Base-by-base conservation (phyloP, 2,329 filamentous ascomycete species). In the Nannizziopsis barbatae region DNA sequence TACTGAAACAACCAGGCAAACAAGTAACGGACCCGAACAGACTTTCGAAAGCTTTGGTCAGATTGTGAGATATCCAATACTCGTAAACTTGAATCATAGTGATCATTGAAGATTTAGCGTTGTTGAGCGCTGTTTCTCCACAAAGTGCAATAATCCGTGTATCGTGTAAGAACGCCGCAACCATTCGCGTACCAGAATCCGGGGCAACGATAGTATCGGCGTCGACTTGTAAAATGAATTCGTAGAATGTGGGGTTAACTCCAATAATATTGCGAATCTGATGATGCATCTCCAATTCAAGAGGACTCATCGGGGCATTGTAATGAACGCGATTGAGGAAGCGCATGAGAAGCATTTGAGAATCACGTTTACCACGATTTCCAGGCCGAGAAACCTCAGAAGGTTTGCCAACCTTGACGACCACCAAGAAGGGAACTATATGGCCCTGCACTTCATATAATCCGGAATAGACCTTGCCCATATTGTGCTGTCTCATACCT, bases 51-150 rank as follows among this genome's bases (percentile, higher is more conserved):
- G 90, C 92, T 71, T 98, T 96, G 58, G 86, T 83, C 57, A 98
- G 71, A 65, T 96, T 94, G 74, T 98, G 90, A 45, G 90, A 96
- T 61, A 98, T 98, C 73, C 89, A 98, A 75, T 98, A 98, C 69
- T 98, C 90, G 74, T 96, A 98, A 31, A 98, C 90, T 69, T 98
- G 92, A 65, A 98, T 98, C 90, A 96, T 96, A 45, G 92, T 98
- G 57, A 94, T 80, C 62, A 93, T 87, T 1, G 90, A 95, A 5
- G 84, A 77, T 67, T 95, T 95, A 52, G 88, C 85, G 63, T 98
- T 98, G 54, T 83, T 89, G 42, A 98, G 75, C 12, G 84, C 84
- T 0, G 92, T 98, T 69, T 98, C 92, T 69, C 92, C 92, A 62
- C 92, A 98, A 42, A 92, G 80, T 48, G 84, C 92, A 60, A 95